Conservation (phyloP, 2,329 filamentous ascomycete genomes). For the Cladorrhinum sp. region DNA sequence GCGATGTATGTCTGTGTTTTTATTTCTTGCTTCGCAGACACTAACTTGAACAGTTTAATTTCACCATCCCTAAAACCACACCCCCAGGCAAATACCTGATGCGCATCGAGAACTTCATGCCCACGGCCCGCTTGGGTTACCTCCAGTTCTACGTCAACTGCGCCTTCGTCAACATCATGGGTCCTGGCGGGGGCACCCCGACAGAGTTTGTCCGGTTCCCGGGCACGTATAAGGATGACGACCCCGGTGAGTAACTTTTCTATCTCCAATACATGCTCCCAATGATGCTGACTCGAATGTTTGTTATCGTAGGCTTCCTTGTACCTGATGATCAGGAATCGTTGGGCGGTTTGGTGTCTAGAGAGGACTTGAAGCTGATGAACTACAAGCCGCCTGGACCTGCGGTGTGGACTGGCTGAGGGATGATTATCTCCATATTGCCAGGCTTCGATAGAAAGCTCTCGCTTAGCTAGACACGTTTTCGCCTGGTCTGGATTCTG, state of each 20-base stretch:
- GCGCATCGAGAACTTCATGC: slow-evolving; percentile 19
- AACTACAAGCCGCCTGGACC: slow-evolving; percentile 13
- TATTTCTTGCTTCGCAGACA: not conserved
- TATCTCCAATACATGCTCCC: no score
- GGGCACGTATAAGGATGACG: slow-evolving; percentile 13
- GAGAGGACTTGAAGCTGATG: slow-evolving; percentile 11
- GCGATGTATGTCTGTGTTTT: no score
- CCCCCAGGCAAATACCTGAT: slow-evolving; percentile 22
- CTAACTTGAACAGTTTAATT: slow-evolving; percentile 16
- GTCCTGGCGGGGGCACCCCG: slow-evolving; percentile 16
- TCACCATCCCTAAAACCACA: slow-evolving; percentile 17
- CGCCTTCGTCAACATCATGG: slow-evolving; percentile 19
- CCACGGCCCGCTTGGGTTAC: slow-evolving; percentile 7
- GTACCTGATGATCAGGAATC: slow-evolving; percentile 4
- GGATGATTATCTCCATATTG: no score
- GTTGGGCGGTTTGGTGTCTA: slow-evolving; percentile 1
- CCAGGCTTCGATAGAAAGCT: no score
- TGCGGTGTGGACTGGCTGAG: slow-evolving; percentile 12
- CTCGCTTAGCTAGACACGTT: no score
- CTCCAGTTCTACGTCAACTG: slow-evolving; percentile 22
- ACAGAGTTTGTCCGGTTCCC: slow-evolving; percentile 17
- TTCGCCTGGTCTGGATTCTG: no score
- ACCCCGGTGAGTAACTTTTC: slow-evolving; percentile 18
- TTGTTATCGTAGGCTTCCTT: slow-evolving; percentile 3
- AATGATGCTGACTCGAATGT: no score